Base-by-base conservation (phyloP, 2,329 filamentous ascomycete species). In the Penicillium sp. region DNA sequence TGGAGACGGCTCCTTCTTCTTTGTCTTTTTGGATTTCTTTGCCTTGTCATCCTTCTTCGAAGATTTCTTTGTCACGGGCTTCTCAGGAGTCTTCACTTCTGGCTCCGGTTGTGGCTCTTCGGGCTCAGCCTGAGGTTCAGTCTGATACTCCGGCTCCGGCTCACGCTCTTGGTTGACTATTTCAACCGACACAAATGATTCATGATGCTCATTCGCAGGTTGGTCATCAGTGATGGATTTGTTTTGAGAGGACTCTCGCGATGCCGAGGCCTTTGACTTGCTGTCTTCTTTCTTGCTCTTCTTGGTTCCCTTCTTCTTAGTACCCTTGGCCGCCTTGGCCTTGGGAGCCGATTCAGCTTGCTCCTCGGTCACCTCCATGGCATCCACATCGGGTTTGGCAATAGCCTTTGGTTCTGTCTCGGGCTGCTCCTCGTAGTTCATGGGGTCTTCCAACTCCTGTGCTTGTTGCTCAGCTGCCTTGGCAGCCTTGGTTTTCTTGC, bases 11-110 rank as follows among this genome's bases (percentile, higher is more conserved):
- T 65, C 57, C 31, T 59, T 52, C 45, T 66, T 70, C 35, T 65
- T 65, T 4, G 63, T 57, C 70, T 68, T 79, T 68, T 67, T 76
- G 5, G 60, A 31, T 46, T 68, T 52, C 61, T 62, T 67, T 26
- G 60, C 39, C 29, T 67, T 65, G 16, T 65, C 54, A 31, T 68
- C 70, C 54, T 72, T 70, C 52, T 66, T 72, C 2, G 58, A 57
- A 21, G 56, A 59, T 51, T 69, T 70, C 56, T 69, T 73, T 5
- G 54, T 44, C 26, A 55, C 49, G n/a, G 62, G 55, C 45, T 70
- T 67, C 24, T 52, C 52, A 22, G 27, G 46, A 13, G 41, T 21
- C 13, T 48, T 31, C 4, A 21, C 3, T 56, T 74, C 70, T 5
- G 52, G 62, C 8, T 67, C 72, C 35, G 67, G 68, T n/a, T 73